phyloP scores from a whole-genome alignment of 2,329 filamentous ascomycete species.

The Aspergillus glaucus region DNA sequence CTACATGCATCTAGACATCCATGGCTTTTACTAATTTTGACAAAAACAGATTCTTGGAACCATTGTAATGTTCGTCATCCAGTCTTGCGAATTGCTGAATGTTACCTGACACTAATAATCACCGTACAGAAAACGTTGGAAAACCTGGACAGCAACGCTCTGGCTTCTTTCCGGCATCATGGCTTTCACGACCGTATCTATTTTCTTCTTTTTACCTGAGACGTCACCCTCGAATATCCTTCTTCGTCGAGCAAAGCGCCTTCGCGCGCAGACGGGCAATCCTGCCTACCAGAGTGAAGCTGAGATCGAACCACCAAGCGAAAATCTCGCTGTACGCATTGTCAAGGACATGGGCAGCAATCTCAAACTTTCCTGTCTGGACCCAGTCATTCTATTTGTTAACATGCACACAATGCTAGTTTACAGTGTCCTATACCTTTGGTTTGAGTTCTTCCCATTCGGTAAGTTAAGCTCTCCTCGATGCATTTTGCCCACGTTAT shows the following conservation, averaged over 20 bases:
- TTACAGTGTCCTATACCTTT: conserved; percentile 14
- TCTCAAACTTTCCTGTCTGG: conserved; percentile 5
- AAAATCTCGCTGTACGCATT: background rate
- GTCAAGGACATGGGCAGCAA: conserved; percentile 13
- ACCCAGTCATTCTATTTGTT: conserved; percentile 8
- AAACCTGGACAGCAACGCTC: too few species aligned
- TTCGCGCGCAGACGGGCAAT: conserved; percentile 6
- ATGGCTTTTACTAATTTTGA: background rate
- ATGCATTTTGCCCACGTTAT: background rate
- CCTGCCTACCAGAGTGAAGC: conserved; percentile 5
- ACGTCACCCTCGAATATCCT: conserved; percentile 8
- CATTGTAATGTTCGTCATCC: background rate
- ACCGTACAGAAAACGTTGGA: too few species aligned
- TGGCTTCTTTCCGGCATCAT: too few species aligned
- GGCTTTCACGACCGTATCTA: too few species aligned
- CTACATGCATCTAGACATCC: too few species aligned
- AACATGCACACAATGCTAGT: conserved; percentile 13
- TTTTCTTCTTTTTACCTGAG: background rate
- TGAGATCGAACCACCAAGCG: background rate
- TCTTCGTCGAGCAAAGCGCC: conserved; percentile 7
- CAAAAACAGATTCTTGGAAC: conserved; percentile 5
- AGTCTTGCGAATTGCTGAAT: background rate
- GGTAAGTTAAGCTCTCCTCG: conserved; percentile 3
- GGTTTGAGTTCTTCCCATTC: conserved; percentile 16
- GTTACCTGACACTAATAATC: too few species aligned